phyloP scores from a whole-genome alignment of 2,329 filamentous ascomycete species.

The Myotisia sp. region DNA sequence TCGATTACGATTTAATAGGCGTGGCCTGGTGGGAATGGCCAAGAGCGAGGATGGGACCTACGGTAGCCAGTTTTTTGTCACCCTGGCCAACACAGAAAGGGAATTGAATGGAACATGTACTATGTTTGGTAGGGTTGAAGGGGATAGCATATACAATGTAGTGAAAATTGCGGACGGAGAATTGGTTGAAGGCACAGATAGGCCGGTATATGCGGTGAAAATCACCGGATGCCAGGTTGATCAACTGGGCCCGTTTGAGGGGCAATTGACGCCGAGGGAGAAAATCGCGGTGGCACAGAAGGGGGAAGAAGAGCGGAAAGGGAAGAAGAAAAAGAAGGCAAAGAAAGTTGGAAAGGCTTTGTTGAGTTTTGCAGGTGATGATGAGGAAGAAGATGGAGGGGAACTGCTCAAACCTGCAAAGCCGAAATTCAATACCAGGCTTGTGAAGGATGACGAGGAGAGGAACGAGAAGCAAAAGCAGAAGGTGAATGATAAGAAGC shows the following conservation, averaged over 20 bases:
- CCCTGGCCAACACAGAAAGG: constrained; percentile 61
- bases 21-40: constrained; percentile 89
- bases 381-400: constrained; percentile 23
- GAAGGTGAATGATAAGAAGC: constrained; percentile 5
- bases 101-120: constrained; percentile 86
- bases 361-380: constrained; percentile 35
- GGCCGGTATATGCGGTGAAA: constrained; percentile 72
- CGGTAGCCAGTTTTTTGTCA: constrained; percentile 95
- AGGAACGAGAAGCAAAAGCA: constrained; percentile 8
- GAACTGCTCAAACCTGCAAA: constrained; percentile 28
- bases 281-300: constrained; percentile 19
- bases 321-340: constrained; percentile 30
- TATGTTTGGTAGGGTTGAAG: constrained; percentile 79
- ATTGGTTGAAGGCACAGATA: constrained; percentile 60
- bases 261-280: constrained; percentile 31
- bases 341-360: constrained; percentile 31
- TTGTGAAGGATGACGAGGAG: constrained; percentile 25
- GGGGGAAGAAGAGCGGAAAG: constrained; percentile 15
- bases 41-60: constrained; percentile 63
- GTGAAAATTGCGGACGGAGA: constrained; percentile 87
- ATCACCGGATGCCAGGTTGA: constrained; percentile 40
- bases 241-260: constrained; percentile 32
- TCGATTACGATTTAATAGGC: constrained; percentile 78
- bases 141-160: constrained; percentile 91
- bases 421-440: constrained; percentile 35